Conservation (phyloP, 2,329 filamentous ascomycete genomes). For the Fusarium algeriense region DNA sequence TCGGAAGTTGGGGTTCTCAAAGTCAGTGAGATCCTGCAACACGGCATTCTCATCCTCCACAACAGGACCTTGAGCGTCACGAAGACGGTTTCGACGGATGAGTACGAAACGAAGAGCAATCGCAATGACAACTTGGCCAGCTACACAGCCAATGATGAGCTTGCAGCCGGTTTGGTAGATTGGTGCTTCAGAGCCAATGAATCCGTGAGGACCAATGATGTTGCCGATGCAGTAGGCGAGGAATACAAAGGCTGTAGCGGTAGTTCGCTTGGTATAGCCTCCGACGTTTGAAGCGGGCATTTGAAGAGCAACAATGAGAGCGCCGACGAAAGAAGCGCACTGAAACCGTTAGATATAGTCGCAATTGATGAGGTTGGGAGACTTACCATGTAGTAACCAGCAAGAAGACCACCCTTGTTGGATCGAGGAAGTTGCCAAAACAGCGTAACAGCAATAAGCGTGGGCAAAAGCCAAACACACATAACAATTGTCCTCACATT, state of each 20-base stretch:
- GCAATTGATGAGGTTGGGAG: rapidly evolving
- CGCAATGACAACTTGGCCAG: slow-evolving; percentile 38
- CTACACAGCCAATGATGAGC: slow-evolving; percentile 44
- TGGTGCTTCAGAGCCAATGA: slow-evolving; percentile 59
- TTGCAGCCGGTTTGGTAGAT: slow-evolving; percentile 66
- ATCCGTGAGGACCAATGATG: slow-evolving; percentile 52
- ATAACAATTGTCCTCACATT: slow-evolving; percentile 66
- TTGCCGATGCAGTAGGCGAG: slow-evolving; percentile 55
- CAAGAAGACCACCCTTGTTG: slow-evolving; percentile 61
- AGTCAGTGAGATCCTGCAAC: slow-evolving; percentile 46
- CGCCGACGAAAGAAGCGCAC: slow-evolving; percentile 62
- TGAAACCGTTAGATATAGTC: background rate
- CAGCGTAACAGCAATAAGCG: slow-evolving; percentile 61
- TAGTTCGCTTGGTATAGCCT: slow-evolving; percentile 63
- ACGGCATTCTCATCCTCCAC: slow-evolving; percentile 33
- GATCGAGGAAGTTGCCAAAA: slow-evolving; percentile 62
- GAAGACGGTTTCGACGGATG: slow-evolving; percentile 43
- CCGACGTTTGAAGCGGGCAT: slow-evolving; percentile 64
- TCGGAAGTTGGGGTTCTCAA: slow-evolving; percentile 48
- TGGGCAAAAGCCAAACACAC: slow-evolving; percentile 64
- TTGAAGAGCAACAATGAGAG: slow-evolving; percentile 67
- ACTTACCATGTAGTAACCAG: slow-evolving; percentile 64
- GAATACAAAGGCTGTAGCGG: slow-evolving; percentile 62
- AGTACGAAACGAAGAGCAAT: slow-evolving; percentile 37
- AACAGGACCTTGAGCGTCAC: slow-evolving; percentile 40